Evolutionary conservation across 2,329 filamentous ascomycete genomes (phyloP).

Genomic region (Phaeosphaeriaceae sp.): DNA sequence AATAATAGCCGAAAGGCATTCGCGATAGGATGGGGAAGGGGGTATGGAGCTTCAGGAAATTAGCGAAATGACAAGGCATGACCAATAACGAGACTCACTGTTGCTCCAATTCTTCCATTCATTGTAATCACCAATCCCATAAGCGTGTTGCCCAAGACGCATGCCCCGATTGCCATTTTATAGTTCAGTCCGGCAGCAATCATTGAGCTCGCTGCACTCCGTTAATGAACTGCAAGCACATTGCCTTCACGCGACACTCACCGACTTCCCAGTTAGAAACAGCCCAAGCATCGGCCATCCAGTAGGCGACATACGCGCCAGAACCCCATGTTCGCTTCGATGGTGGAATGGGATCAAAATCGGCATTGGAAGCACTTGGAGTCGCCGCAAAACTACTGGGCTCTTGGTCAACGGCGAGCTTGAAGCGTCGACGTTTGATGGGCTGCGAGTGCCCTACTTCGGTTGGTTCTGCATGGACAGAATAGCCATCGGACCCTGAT

Average conservation of each 20-base stretch:
- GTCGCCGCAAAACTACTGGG: conserved; percentile 45
- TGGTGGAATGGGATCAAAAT: conserved; percentile 49
- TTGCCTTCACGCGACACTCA: not conserved
- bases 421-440: conserved; percentile 34
- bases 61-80: conserved; percentile 3
- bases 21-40: conserved; percentile 33
- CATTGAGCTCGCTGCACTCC: conserved; percentile 27
- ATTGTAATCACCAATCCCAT: conserved; percentile 38
- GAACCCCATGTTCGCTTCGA: conserved; percentile 48
- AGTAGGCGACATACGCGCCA: conserved; percentile 46
- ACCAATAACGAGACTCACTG: conserved; percentile 12
- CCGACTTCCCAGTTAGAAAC: conserved; percentile 50
- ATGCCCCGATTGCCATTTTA: conserved; percentile 44
- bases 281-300: conserved; percentile 53
- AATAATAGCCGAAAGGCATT: conserved; percentile 36
- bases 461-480: conserved; percentile 6
- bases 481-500: conserved; percentile 10
- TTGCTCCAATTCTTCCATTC: conserved; percentile 36
- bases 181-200: conserved; percentile 34
- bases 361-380: conserved; percentile 45
- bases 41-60: conserved; percentile 26
- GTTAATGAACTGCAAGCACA: too few relatives aligned
- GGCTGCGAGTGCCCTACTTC: conserved; percentile 24
- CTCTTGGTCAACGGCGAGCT: conserved; percentile 42
- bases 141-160: conserved; percentile 41